These are phyloP conservation scores for Trifolium fragiferum DNA, from an alignment of 306 rosid species.

Conservation along the genomic window DNA sequence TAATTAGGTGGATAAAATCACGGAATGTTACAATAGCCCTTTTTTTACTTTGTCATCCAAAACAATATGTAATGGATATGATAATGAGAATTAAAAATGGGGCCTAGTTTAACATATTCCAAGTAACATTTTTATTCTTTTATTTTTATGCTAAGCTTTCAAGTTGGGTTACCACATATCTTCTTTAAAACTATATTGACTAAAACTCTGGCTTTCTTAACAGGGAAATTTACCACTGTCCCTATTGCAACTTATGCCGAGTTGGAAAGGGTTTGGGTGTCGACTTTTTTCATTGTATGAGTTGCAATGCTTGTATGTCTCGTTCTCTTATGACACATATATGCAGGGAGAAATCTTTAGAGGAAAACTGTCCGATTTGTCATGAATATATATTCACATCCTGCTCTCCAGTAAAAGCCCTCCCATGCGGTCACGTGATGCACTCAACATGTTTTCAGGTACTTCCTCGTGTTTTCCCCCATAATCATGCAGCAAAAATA, in stretches of 20 bases:
- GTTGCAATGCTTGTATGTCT: constrained; percentile 95
- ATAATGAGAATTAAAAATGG: constrained; percentile 20
- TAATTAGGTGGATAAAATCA: no score
- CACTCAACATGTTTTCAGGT: constrained; percentile 93
- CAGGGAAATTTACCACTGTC: constrained; percentile 98
- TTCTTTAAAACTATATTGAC: constrained; percentile 13
- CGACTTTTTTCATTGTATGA: constrained; percentile 96
- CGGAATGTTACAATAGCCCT: no score
- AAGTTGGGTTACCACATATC: constrained; percentile 25
- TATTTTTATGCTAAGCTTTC: constrained; percentile 31
- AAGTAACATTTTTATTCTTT: constrained; percentile 13
- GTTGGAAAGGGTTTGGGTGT: constrained; percentile 94
- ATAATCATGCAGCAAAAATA: constrained; percentile 19
- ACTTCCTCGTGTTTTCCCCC: constrained; percentile 33
- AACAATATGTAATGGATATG: constrained; percentile 10
- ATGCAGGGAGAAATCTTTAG: constrained; percentile 86
- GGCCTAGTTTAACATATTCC: constrained; percentile 10
- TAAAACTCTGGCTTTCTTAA: constrained; percentile 40
- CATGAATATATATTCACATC: constrained; percentile 92
- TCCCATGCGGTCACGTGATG: constrained; percentile 93
- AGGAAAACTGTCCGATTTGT: constrained; percentile 94
- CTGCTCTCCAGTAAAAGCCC: constrained; percentile 76
- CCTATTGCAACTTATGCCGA: constrained; percentile 94
- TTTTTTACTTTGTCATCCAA: constrained; percentile 17
- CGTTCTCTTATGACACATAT: constrained; percentile 67